Base-by-base conservation (phyloP, 345 rosid genomes). In the Eucalyptus paniculata region DNA sequence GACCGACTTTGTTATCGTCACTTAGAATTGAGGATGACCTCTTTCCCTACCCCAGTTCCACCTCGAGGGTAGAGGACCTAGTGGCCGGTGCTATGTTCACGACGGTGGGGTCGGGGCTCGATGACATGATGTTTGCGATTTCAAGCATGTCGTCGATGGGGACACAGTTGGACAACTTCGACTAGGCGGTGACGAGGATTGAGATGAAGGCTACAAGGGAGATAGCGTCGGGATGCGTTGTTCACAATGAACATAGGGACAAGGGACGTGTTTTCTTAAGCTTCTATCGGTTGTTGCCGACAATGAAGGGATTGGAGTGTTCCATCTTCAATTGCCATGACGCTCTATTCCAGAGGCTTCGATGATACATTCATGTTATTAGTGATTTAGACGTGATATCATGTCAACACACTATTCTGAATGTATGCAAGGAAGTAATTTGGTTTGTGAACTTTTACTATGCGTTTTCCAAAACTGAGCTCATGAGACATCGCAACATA, bases 211-310 rank as follows among this genome's bases (percentile, higher is more conserved):
- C 93, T 1, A 94, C 97, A 3, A 56, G 89, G 24, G 90, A 91
- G 9, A 91, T 90, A 23, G 96, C 92, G 40, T 44, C 86, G 87
- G 45, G 92, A 88, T 12, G 93, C 94, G 15, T 24, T 93, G 45
- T 91, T 94, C 45, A 13, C 92, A 18, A 44, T 95, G 12, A 94
- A 95, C 92, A 92, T 93, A 1, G 96, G 96, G 37, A 91, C 93
- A 13, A 95, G 94, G 34, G 97, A 94, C 44, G 89, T 93, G 62
- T 8, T 18, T 44, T 62, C 86, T 47, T 91, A 8, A 94, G 93
- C 81, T 93, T 88, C 50, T 93, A 93, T 44, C 91, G 88, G 50
- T 44, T 91, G n/a, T 92, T 92, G 24, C 37, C 88, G 9, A 91
- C 92, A 11, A 32, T 88, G 26, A 92, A 93, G 88, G 89, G 91